Evolutionary conservation across 225 moss, liverwort and hornwort genomes (phyloP).

Genomic region (Straminergon stramineum): DNA sequence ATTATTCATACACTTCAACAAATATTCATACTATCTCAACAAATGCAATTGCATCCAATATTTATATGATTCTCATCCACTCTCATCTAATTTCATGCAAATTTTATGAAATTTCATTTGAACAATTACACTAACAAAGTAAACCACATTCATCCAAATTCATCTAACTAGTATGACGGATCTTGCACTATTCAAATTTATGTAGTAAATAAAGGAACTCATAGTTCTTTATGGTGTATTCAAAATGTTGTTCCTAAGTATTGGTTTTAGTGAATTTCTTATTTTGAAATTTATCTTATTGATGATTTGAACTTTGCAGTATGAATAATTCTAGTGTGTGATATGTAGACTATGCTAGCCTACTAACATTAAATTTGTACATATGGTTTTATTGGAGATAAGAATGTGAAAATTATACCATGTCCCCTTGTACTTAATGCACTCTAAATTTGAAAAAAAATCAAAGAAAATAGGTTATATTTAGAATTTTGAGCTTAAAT

Average conservation of each 20-base stretch:
- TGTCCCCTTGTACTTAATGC: neutral
- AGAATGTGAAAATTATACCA: neutral
- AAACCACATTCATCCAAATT: neutral
- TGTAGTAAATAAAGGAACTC: neutral
- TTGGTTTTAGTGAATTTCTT: neutral
- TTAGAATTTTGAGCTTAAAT: neutral
- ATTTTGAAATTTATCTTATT: neutral
- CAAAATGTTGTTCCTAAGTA: fast-evolving
- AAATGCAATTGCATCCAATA: neutral
- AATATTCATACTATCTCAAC: neutral
- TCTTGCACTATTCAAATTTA: neutral
- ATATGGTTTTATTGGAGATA: neutral
- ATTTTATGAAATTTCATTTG: neutral
- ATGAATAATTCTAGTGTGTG: neutral
- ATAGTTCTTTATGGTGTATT: neutral
- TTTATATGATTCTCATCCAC: neutral
- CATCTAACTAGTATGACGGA: neutral
- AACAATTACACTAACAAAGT: neutral
- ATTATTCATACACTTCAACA: neutral
- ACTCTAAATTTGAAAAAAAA: neutral
- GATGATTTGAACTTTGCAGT: neutral
- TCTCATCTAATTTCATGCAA: neutral
- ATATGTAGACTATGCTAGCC: neutral
- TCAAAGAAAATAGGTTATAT: neutral
- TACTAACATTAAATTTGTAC: neutral